Conservation (phyloP, 331 rosid genomes). For the Malus hybrid region DNA sequence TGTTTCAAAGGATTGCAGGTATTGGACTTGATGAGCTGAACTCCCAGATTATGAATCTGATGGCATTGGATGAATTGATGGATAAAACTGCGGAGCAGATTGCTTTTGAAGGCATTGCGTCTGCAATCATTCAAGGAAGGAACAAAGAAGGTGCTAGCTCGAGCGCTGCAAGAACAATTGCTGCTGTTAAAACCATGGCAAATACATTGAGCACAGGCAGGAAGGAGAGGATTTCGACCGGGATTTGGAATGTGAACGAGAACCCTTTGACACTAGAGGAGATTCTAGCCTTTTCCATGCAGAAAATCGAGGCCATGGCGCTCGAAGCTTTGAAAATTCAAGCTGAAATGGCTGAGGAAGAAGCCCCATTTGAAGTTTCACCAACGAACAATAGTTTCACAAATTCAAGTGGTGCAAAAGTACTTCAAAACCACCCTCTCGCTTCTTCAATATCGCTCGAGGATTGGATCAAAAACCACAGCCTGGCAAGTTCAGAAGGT, state of each 20-base stretch:
- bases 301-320: constrained; percentile 60
- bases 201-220: constrained; percentile 59
- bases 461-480: constrained; percentile 54
- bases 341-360: constrained; percentile 72
- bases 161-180: constrained; percentile 73
- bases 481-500: constrained; percentile 13
- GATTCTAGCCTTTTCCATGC: constrained; percentile 61
- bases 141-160: constrained; percentile 93
- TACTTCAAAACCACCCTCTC: constrained; percentile 25
- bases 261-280: constrained; percentile 44
- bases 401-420: constrained; percentile 26
- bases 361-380: constrained; percentile 79
- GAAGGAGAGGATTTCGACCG: constrained; percentile 69
- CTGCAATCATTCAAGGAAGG: constrained; percentile 82
- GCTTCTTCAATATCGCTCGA: constrained; percentile 55
- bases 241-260: constrained; percentile 78
- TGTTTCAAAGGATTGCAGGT: constrained; percentile 76
- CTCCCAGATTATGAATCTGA: constrained; percentile 43
- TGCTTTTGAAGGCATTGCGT: constrained; percentile 95
- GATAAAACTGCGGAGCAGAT: constrained; percentile 94
- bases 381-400: constrained; percentile 14
- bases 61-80: constrained; percentile 71
- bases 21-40: constrained; percentile 60
- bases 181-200: constrained; percentile 58
- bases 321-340: constrained; percentile 65